Base-by-base conservation (phyloP, 2,329 filamentous ascomycete species). In the Hirsutella rhossiliensis region DNA sequence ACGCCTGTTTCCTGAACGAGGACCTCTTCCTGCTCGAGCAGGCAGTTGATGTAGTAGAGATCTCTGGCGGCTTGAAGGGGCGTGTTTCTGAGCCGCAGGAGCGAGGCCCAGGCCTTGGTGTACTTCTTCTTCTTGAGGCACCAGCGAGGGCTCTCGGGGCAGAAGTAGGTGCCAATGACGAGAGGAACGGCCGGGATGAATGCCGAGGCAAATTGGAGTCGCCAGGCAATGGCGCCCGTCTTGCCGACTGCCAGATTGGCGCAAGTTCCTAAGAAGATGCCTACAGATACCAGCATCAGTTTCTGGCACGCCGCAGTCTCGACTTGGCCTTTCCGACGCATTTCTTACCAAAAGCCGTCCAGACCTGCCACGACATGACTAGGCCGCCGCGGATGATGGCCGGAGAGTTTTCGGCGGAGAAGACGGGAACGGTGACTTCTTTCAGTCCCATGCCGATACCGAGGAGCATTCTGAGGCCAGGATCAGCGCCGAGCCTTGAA, bases 141-240 rank as follows among this genome's bases (percentile, higher is more conserved):
- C 78, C 79, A 84, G 43, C 78, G 70, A 3, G 80, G 78, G 2
- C 76, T 80, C 53, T 82, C 78, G 0, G 78, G 78, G 49, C 77
- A 81, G 50, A 80, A 69, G 50, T 66, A 84, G 23, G 82, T 65
- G 11, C 66, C 61, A 0, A 77, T 15, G 11, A 80, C 56, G 5
- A 84, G 63, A 8, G 79, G 78, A 2, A 84, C 59, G 0, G 79
- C 77, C 1, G 80, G 80, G 31, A 82, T 72, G 41, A 82, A 77
- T 3, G 81, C 78, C 3, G 78, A 80, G 11, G 71, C 78, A 7
- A 84, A 61, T 53, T 81, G 78, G 20, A 82, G 62, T 34, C 80
- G 66, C 81, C 80, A 84, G 6, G 75, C 67, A 32, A 79, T 73
- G 3, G 54, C 54, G n/a, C 76, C 75, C 0, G 69, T 68, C 41